Evolutionary conservation across 306 rosid genomes (phyloP).

Genomic region (Lathyrus oleraceus): DNA sequence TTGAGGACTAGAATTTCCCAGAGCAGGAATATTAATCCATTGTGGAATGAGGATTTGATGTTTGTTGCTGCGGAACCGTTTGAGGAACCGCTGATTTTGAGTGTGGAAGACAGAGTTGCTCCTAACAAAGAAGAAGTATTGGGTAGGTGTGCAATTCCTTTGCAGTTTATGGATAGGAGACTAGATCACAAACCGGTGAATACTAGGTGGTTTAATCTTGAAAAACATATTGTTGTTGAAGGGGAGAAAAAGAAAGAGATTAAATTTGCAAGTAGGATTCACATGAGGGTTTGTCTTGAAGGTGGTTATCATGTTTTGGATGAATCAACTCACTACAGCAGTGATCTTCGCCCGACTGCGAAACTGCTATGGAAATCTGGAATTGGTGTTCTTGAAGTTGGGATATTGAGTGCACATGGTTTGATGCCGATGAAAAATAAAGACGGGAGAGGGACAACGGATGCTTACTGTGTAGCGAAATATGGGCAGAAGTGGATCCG

Average conservation of each 20-base stretch:
- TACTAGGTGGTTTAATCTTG: conserved; percentile 80
- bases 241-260: conserved; percentile 92
- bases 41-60: conserved; percentile 99
- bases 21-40: conserved; percentile 73
- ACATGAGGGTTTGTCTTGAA: conserved; percentile 87
- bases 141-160: conserved; percentile 68
- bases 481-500: conserved; percentile 97
- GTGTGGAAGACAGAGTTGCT: conserved; percentile 88
- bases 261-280: conserved; percentile 88
- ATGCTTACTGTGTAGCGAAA: conserved; percentile 95
- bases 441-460: conserved; percentile 86
- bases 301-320: conserved; percentile 97
- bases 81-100: conserved; percentile 82
- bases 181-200: conserved; percentile 83
- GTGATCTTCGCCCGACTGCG: conserved; percentile 96
- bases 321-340: conserved; percentile 94
- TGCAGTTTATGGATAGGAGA: conserved; percentile 66
- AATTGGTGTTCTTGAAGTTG: conserved; percentile 88
- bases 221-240: conserved; percentile 64
- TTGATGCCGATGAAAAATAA: conserved; percentile 91
- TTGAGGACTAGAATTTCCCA: conserved; percentile 76
- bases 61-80: conserved; percentile 90
- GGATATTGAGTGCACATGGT: conserved; percentile 86
- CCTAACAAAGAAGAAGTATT: conserved; percentile 85
- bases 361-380: conserved; percentile 81